Evolutionary conservation across 2,329 filamentous ascomycete species (phyloP).

Genomic region (Trichoderma sp.): DNA sequence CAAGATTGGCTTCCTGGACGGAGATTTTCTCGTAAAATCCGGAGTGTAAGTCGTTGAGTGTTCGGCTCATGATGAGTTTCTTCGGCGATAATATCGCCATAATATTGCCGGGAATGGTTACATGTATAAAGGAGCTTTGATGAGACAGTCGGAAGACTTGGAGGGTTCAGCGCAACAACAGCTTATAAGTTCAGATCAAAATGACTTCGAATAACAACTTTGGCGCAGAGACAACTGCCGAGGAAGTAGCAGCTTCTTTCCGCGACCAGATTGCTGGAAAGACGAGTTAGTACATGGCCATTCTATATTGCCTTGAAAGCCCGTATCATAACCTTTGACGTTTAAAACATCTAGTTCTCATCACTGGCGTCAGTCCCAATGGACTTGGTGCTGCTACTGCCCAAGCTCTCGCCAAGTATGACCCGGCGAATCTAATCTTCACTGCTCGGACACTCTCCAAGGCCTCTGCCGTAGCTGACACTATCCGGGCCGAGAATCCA

Average conservation of each 20-base stretch:
- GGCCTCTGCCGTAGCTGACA: not conserved
- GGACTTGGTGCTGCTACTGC: slow-evolving; percentile 12
- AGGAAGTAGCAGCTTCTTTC: slow-evolving; percentile 2
- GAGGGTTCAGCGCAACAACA: not conserved
- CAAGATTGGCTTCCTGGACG: slow-evolving; percentile 7
- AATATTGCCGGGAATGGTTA: not conserved
- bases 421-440: slow-evolving; percentile 5
- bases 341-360: not conserved
- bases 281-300: not conserved
- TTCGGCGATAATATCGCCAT: not conserved
- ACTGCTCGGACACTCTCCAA: slow-evolving; percentile 13
- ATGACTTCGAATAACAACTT: not conserved
- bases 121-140: not conserved
- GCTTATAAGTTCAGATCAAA: not conserved
- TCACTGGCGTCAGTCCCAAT: slow-evolving; percentile 20
- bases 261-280: not conserved
- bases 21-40: not conserved
- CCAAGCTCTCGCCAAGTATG: slow-evolving; percentile 7
- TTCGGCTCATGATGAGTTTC: not conserved
- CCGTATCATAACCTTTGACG: not conserved
- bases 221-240: slow-evolving; percentile 5
- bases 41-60: not conserved
- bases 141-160: not conserved
- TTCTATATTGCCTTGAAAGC: not conserved
- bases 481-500: not conserved